These are phyloP conservation scores for slime mould (Dictyostelium discoideum) DNA, from an alignment of 78 protist genomes.

Conservation along the genomic window dicty_2.7 NC_007090.3:256501-257000, in stretches of 20 bases:
- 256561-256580: too few species aligned
- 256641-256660: constrained; percentile 55
- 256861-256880: not conserved
- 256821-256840: not conserved
- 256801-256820: not conserved
- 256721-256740: constrained; percentile 81
- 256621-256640: constrained; percentile 73
- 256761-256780: constrained; percentile 79
- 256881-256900: not conserved
- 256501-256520: constrained; percentile 76
- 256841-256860: not conserved
- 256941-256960: not conserved
- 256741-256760: constrained; percentile 81
- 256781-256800: constrained; percentile 53
- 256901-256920: not conserved
- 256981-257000: not conserved
- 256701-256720: constrained; percentile 69
- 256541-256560: too few species aligned
- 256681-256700: constrained; percentile 71
- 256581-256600: not conserved
- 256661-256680: constrained; percentile 57
- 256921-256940: not conserved
- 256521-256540: too few species aligned
- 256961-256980: not conserved
- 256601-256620: constrained; percentile 40